Evolutionary conservation across 441 rosid species (phyloP), one percentile per base, ranked within the genome.

Genomic region (Mallotus japonicus): DNA sequence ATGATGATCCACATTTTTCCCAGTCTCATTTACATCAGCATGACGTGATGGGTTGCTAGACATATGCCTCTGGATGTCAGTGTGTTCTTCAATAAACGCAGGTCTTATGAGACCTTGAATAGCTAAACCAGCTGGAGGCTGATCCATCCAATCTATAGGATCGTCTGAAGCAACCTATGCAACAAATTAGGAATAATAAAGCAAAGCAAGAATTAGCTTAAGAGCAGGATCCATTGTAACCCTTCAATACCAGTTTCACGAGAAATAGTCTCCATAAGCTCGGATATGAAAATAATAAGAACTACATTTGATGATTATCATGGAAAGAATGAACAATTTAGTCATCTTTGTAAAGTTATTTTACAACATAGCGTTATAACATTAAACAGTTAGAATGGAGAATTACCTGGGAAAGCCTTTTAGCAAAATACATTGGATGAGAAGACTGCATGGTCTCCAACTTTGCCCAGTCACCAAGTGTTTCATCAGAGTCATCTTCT

Each of bases 361-460:
- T 46, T 51, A 47, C 42, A 17, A 55, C 59, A 65, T 11, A 57
- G 55, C 58, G 49, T 58, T 37, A 61, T 60, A 20, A 64, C 66
- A 65, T 49, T 58, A 66, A 69, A 57, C 16, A 72, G 50, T 7
- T 34, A 59, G 13, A 65, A 63, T 49, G 59, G 73, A 67, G 46
- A 56, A 14, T 71, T 78, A 91, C 98, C 98, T 88, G 87, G 20
- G 93, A 75, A 77, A 95, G 81, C 82, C 78, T 93, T 83, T 86
- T 88, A 49, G 98, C 98, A 75, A 93, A 95, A 85, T 79, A 87
- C 91, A 91, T 87, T 65, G 99, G 99, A 85, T 95, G 99, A 74
- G 96, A 90, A 77, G 84, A 83, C 65, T 92, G 88, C 97, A 93
- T 88, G 1, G 97, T 93, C 74, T 93, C 97, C 87, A 87, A 84